phyloP scores from a whole-genome alignment of 257 asterid species.

The Haberlea rhodopensis region DNA sequence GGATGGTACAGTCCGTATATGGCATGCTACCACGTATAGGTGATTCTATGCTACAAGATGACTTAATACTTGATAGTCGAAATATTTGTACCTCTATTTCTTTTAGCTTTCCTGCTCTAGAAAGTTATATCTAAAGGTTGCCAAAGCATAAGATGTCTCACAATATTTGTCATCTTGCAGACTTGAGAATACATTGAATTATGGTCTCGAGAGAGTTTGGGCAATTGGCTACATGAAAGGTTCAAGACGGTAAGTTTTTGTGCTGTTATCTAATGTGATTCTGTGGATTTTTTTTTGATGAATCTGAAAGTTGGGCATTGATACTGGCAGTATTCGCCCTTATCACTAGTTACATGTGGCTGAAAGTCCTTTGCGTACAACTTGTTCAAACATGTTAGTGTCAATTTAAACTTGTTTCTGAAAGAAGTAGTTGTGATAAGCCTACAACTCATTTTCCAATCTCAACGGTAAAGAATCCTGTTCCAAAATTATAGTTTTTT shows the following conservation, averaged over 20 bases:
- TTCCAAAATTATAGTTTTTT: slow-evolving; percentile 11
- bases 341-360: slow-evolving; percentile 12
- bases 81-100: background rate
- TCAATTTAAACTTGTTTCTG: slow-evolving; percentile 5
- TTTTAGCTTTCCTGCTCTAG: slow-evolving; percentile 13
- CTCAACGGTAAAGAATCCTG: slow-evolving; percentile 17
- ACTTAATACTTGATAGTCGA: slow-evolving; percentile 7
- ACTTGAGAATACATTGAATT: slow-evolving; percentile 90
- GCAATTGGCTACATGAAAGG: slow-evolving; percentile 87
- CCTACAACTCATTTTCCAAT: slow-evolving; percentile 7
- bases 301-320: slow-evolving; percentile 14
- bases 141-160: slow-evolving; percentile 25
- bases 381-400: slow-evolving; percentile 6
- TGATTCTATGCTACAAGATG: slow-evolving; percentile 27
- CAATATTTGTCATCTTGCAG: slow-evolving; percentile 44
- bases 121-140: slow-evolving; percentile 19
- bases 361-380: slow-evolving; percentile 16
- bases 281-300: slow-evolving; percentile 14
- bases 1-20: slow-evolving; percentile 99
- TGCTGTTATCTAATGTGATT: slow-evolving; percentile 20
- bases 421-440: slow-evolving; percentile 8
- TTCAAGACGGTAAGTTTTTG: slow-evolving; percentile 72
- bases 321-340: slow-evolving; percentile 1
- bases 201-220: slow-evolving; percentile 99
- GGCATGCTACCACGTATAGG: slow-evolving; percentile 99